These are phyloP conservation scores for Hirsutella minnesotensis DNA, from an alignment of 2,329 filamentous ascomycete species.

Conservation along the genomic window DNA sequence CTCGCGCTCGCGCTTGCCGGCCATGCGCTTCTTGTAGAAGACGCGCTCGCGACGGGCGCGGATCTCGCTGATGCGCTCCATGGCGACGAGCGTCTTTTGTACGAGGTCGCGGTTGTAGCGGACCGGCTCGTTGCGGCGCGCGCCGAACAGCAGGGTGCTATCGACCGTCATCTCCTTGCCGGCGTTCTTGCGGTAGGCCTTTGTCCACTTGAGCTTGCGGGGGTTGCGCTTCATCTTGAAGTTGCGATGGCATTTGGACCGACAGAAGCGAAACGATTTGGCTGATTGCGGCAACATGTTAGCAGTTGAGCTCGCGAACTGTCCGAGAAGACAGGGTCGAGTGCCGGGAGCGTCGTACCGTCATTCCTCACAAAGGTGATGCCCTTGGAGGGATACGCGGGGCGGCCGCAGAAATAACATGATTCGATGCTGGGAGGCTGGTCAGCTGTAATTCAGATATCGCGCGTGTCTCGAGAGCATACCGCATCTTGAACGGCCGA, in stretches of 20 bases:
- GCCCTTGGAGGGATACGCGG: slow-evolving; percentile 43
- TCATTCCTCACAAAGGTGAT: slow-evolving; percentile 41
- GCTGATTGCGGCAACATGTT: slow-evolving; percentile 10
- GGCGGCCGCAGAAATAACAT: slow-evolving; percentile 35
- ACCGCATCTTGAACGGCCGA: slow-evolving; percentile 5
- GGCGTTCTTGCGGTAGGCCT: slow-evolving; percentile 69
- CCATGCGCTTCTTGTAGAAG: slow-evolving; percentile 91
- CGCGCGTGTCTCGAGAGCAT: neutral
- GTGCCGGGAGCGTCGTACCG: slow-evolving; percentile 17
- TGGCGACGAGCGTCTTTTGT: slow-evolving; percentile 76
- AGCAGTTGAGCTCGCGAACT: neutral
- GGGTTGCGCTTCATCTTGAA: slow-evolving; percentile 99
- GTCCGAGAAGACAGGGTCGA: too few species aligned
- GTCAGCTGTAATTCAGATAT: neutral
- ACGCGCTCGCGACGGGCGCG: slow-evolving; percentile 70
- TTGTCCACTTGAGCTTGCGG: slow-evolving; percentile 94
- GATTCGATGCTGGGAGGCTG: slow-evolving; percentile 25
- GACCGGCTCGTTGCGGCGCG: slow-evolving; percentile 84
- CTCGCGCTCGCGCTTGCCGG: slow-evolving; percentile 76
- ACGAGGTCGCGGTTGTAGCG: slow-evolving; percentile 94
- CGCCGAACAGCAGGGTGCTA: slow-evolving; percentile 82
- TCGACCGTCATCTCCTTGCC: slow-evolving; percentile 90
- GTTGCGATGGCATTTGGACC: slow-evolving; percentile 50
- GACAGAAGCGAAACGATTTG: slow-evolving; percentile 46
- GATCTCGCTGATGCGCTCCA: slow-evolving; percentile 84